Evolutionary conservation across 257 asterid genomes (phyloP).

Genomic region (Leptodermis oblonga): DNA sequence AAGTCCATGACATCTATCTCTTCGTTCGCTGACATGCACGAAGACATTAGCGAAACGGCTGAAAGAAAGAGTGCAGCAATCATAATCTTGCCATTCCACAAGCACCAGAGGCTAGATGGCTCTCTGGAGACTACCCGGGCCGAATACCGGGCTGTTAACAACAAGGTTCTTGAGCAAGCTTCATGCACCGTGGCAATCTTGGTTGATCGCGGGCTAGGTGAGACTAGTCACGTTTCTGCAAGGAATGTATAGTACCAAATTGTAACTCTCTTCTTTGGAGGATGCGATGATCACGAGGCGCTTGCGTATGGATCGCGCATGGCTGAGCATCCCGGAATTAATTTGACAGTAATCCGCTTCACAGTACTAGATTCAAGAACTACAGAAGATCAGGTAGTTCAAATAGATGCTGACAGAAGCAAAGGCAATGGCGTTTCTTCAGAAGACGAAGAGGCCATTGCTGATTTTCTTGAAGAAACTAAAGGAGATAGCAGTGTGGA

Average conservation of each 20-base stretch:
- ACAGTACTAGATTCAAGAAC: conserved; percentile 22
- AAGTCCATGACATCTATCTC: conserved; percentile 50
- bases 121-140: conserved; percentile 44
- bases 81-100: conserved; percentile 46
- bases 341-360: conserved; percentile 30
- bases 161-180: conserved; percentile 39
- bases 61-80: conserved; percentile 40
- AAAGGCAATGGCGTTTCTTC: conserved; percentile 3
- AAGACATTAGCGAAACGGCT: conserved; percentile 41
- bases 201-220: conserved; percentile 61
- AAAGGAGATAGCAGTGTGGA: conserved; percentile 17
- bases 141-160: conserved; percentile 37
- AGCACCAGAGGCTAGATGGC: conserved; percentile 48
- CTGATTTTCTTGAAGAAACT: conserved; percentile 12
- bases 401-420: conserved; percentile 19
- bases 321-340: conserved; percentile 59
- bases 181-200: conserved; percentile 51
- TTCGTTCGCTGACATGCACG: conserved; percentile 45
- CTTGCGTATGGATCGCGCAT: conserved; percentile 47
- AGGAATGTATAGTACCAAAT: conserved; percentile 39
- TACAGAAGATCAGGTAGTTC: conserved; percentile 16
- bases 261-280: conserved; percentile 48
- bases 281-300: conserved; percentile 53
- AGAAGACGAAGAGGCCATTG: conserved; percentile 32
- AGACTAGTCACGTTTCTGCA: conserved; percentile 42